These are phyloP conservation scores for Citrullus mucosospermus DNA, from an alignment of 306 rosid species.

Conservation along the genomic window DNA sequence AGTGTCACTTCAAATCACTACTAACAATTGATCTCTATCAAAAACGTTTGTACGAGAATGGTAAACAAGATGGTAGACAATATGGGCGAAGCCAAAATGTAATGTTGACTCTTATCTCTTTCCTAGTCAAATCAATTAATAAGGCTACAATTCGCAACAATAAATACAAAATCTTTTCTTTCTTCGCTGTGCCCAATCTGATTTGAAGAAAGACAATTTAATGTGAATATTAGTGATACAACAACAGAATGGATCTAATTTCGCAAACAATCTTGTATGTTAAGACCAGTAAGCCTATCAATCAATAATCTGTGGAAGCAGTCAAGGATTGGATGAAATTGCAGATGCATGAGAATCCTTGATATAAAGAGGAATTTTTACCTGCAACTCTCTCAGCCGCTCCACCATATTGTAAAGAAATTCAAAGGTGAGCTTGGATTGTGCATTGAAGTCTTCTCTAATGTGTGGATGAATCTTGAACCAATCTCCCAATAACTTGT, in stretches of 20 bases:
- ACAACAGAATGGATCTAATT: neutral
- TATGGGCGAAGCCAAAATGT: neutral
- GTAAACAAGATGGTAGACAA: neutral
- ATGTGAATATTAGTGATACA: neutral
- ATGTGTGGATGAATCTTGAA: conserved; percentile 81
- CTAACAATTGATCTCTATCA: neutral
- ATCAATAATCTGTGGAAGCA: neutral
- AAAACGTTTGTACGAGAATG: neutral
- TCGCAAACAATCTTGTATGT: neutral
- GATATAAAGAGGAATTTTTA: conserved; percentile 61
- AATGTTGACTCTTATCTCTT: neutral
- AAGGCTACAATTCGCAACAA: neutral
- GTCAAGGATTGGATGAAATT: conserved; percentile 8
- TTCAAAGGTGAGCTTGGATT: conserved; percentile 62
- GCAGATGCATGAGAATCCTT: conserved; percentile 15
- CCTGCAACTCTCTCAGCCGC: conserved; percentile 56
- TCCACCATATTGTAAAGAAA: conserved; percentile 67
- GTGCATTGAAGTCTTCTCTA: conserved; percentile 77
- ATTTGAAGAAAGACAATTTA: neutral
- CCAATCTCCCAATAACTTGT: conserved; percentile 90
- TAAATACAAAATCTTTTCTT: neutral
- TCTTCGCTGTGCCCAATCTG: neutral
- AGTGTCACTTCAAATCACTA: neutral
- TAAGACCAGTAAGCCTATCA: neutral
- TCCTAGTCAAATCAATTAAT: neutral